Evolutionary conservation across 1,284 basidiomycete species (phyloP).

Genomic region (Volvariella volvacea): DNA sequence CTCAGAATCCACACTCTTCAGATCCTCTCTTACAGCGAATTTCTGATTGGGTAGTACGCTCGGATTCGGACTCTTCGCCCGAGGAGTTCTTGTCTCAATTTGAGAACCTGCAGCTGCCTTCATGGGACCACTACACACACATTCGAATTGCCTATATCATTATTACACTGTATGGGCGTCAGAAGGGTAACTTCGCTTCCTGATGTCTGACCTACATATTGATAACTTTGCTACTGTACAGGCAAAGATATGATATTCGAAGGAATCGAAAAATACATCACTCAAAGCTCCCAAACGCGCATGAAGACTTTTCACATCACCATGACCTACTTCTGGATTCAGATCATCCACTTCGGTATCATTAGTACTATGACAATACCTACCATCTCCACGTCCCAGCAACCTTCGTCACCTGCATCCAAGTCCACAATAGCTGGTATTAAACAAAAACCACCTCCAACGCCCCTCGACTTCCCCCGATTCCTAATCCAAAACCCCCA

Average conservation of each 20-base stretch:
- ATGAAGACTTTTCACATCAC: constrained; percentile 33
- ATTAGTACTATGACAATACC: constrained; percentile 27
- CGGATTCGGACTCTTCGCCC: constrained; percentile 19
- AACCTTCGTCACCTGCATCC: no score
- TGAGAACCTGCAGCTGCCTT: constrained; percentile 21
- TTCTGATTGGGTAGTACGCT: no score
- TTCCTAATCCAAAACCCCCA: constrained; percentile 30
- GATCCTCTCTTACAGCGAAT: no score
- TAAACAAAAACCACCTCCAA: no score
- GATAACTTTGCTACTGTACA: no score
- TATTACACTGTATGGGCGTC: constrained; percentile 28
- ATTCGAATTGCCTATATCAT: constrained; percentile 32
- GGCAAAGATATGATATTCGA: no score
- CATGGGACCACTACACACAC: constrained; percentile 38
- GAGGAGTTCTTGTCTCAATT: constrained; percentile 28
- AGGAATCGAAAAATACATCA: no score
- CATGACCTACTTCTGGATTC: constrained; percentile 41
- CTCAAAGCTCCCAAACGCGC: constrained; percentile 24
- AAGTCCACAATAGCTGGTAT: no score
- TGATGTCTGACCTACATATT: no score
- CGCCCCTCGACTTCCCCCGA: constrained; percentile 16
- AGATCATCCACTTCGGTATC: constrained; percentile 32
- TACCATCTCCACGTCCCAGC: no score
- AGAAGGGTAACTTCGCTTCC: no score
- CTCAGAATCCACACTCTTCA: no score